Evolutionary conservation across 768 basidiomycete genomes (phyloP), one percentile per base, ranked within the genome.

Genomic region (Mycena haematopus): DNA sequence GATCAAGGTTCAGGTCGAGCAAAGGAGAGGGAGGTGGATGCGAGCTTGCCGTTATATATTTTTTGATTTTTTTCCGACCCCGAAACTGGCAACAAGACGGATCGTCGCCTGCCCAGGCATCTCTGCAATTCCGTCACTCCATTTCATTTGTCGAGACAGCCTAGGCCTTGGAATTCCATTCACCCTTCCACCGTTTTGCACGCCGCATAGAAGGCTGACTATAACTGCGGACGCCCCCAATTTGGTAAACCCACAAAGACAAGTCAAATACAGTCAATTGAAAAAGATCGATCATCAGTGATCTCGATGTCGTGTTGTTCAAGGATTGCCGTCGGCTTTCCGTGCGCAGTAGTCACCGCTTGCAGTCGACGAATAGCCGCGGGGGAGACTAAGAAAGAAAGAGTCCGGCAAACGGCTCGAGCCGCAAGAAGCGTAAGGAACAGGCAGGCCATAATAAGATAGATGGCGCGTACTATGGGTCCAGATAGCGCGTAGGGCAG

Each of bases 241-340:
- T 55, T 46, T 24, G 54, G 60, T 38, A 56, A 52, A 14, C 31
- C 27, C 44, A 25, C 22, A 38, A 31, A 36, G 15, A 25, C 42
- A 40, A 17, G 7, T 49, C 45, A 45, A 13, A 25, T 24, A 33
- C 51, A 38, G 25, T 35, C 42, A 56, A 62, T 47, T 44, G 52
- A 53, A 17, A 60, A 55, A 50, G 36, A 56, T 55, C 53, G 29
- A 56, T 49, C 47, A 55, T 61, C 60, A 61, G 17, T 46, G 19
- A 35, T 44, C 50, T 52, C 50, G 35, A 31, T 31, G 29, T 31
- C 6, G 29, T n/a, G n/a, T n/a, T n/a, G n/a, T n/a, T n/a, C n/a
- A n/a, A 45, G 49, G 52, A 53, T 31, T 31, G 47, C 58, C 63
- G 58, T 56, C 63, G 63, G 62, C 56, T 31, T 53, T 58, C 62